Base-by-base conservation (phyloP, 306 rosid species). In the Casuarina glauca region DNA sequence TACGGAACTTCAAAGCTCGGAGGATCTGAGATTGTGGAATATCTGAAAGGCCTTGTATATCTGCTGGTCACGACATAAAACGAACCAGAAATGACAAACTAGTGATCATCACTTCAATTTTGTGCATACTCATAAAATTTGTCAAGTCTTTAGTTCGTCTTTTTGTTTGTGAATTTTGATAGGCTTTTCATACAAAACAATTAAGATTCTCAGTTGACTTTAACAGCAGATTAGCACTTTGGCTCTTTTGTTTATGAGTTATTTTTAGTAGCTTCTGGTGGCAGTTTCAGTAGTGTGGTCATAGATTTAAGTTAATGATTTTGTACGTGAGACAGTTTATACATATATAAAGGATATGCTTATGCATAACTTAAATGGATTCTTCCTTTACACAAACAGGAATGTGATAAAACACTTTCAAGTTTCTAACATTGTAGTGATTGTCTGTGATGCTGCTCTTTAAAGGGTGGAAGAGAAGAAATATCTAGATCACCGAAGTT, bases 11-110 rank as follows among this genome's bases (percentile, higher is more conserved):
- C 97, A 64, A 95, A 95, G 89, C 98, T 92, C 44, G 98, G 97
- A 75, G 98, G 98, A 83, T 95, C 98, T 11, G 98, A 95, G 84
- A 92, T 95, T 76, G 97, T 95, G 53, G 97, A 89, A 87, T 92
- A 95, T 87, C 86, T 95, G 39, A 92, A 95, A 75, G 98, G 97
- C 84, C 96, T 95, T 42, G 86, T 75, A 3, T 95, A 91, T 78
- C 91, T 92, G 76, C 80, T 89, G 81, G 84, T 91, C 73, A 92
- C 98, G 72, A 95, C 97, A 72, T 94, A 79, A 82, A 50, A 64
- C 16, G 32, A 20, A 44, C 15, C 60, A 67, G 66, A 74, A 74
- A 80, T 49, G 75, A 61, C 70, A 52, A 61, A 19, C 11, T 48
- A 17, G 70, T 41, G 50, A 72, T 55, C 12, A 2, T 60, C 44